Base-by-base conservation (phyloP, 108 stramenopile genomes). In the Nannochloropsis gaditana region DNA sequence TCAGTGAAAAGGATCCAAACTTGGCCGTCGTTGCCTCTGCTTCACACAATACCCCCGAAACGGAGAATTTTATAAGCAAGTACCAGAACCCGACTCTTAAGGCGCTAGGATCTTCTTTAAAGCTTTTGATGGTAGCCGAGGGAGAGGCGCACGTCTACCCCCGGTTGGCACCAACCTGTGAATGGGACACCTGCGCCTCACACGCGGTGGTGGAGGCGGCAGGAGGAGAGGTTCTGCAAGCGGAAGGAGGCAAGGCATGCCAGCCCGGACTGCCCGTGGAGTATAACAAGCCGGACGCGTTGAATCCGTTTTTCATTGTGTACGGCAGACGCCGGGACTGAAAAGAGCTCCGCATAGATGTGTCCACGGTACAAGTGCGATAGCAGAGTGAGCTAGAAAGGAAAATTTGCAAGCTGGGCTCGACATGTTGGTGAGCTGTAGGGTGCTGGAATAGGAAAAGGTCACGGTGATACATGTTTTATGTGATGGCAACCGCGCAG, bases 281-380 rank as follows among this genome's bases (percentile, higher is more conserved):
- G 43, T 90, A 90, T 83, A 89, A 89, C 84, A 90, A 90, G 89
- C 86, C 86, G 19, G 86, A 90, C 3, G 79, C 88, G 3, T 88
- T 90, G 1, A 90, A 90, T 86, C 90, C 90, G 3, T 89, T 87
- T 81, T 89, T 90, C 44, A 88, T 90, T 42, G 89, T 89, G 44
- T 90, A 89, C 84, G 90, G 90, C 47, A 86, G n/a, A 82, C 45
- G 85, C 80, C 59, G 59, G 15, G 3, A 73, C 19, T 73, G 59
- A 73, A n/a, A 73, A 50, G 59, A n/a, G 59, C 31, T 31, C 31
- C 31, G 31, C 31, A 31, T 31, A 31, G 31, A 31, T 31, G 1
- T 31, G 31, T 31, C 31, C 31, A 31, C 31, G 31, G 31, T 31
- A 1, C 31, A 31, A 1, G 31, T 1, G 31, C 31, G 31, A 31